These are phyloP conservation scores for Suhomyces guaymorum DNA, from an alignment of 1,139 yeast species.

Conservation along the genomic window DNA sequence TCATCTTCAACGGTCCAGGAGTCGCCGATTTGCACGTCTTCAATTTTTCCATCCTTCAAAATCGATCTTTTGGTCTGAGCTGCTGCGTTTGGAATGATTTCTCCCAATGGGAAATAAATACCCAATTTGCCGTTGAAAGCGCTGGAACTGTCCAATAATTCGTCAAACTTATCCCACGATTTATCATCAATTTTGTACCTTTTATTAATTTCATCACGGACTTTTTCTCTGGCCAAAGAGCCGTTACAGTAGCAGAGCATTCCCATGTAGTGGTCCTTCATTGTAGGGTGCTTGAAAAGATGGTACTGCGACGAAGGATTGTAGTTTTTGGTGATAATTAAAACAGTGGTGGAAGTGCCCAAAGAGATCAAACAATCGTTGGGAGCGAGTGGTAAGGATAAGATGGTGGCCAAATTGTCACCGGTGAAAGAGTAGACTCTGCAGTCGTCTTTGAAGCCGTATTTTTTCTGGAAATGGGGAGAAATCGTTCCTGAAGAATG, in stretches of 20 bases:
- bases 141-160: constrained; percentile 44
- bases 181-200: constrained; percentile 33
- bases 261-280: constrained; percentile 79
- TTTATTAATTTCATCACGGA: constrained; percentile 64
- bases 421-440: constrained; percentile 76
- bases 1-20: constrained; percentile 59
- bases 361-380: constrained; percentile 79
- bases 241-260: constrained; percentile 96
- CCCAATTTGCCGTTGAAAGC: constrained; percentile 57
- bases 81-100: constrained; percentile 79
- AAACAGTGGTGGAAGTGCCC: constrained; percentile 88
- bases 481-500: constrained; percentile 48
- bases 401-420: constrained; percentile 85
- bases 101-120: constrained; percentile 83
- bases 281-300: constrained; percentile 82
- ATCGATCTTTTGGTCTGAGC: constrained; percentile 56
- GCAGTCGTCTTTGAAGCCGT: constrained; percentile 60
- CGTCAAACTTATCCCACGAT: constrained; percentile 69
- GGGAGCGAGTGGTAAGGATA: constrained; percentile 73
- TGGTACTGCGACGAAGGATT: constrained; percentile 83
- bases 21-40: constrained; percentile 22
- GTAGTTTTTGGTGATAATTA: constrained; percentile 75
- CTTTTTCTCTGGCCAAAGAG: constrained; percentile 77
- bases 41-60: constrained; percentile 30
- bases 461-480: constrained; percentile 59